Evolutionary conservation across 768 basidiomycete species (phyloP), one percentile per base, ranked within the genome.

Genomic region (Rhodocollybia butyracea): DNA sequence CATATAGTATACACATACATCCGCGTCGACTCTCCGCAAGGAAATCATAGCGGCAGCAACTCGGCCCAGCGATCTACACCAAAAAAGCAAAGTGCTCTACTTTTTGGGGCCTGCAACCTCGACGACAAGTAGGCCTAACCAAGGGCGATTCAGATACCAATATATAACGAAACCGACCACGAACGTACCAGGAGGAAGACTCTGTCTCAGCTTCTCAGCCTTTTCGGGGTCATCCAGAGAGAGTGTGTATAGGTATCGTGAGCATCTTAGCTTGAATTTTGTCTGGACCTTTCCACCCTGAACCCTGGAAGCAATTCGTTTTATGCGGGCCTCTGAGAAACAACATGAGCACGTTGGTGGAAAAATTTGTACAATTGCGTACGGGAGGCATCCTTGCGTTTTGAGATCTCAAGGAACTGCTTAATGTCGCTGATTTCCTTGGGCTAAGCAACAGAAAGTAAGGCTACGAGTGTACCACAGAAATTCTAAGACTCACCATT

Each of bases 351-450:
- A n/a, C n/a, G 21, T 4, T 12, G 19, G 41, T 22, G 27, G 46
- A 29, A 30, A 48, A 43, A 34, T 29, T 41, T 7, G 22, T n/a
- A 30, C 29, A n/a, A 32, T 26, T 36, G 88, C 95, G 73, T 69
- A 97, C 96, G 86, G 58, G 84, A 85, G 62, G 97, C 97, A 84
- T 97, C 96, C 84, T 94, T 96, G 78, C 96, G 86, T 80, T 88
- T 86, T 54, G 95, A 88, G 72, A 96, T 92, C 78, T 94, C 89
- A 74, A 98, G 91, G 80, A 98, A 98, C 75, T 91, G 82, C 81
- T 98, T 99, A 83, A 98, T 98, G 76, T 98, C 95, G 66, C 83
- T 81, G 79, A 99, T 87, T 85, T 98, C 91, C 79, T 97, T 94
- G 58, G 96, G 94, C 96, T 98, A 67, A 2, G 51, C 32, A 32